phyloP scores from a whole-genome alignment of 768 basidiomycete genomes.

The Trichaptum fuscoviolaceum region DNA sequence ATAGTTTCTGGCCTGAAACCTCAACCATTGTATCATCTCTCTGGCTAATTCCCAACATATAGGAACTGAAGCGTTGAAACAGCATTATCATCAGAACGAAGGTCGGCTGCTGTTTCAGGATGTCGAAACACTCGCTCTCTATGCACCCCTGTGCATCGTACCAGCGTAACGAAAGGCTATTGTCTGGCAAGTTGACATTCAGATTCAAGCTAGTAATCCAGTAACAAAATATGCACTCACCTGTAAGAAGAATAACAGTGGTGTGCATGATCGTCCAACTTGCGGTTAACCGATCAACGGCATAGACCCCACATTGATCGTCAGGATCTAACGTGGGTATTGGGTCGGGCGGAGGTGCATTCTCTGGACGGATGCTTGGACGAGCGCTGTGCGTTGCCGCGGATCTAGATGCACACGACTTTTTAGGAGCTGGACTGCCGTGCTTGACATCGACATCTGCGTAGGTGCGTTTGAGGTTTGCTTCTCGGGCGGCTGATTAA shows the following conservation, averaged over 20 bases:
- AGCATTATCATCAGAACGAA: background rate
- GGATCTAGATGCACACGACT: background rate
- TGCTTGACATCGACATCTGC: background rate
- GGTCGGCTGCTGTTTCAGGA: background rate
- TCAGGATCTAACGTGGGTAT: background rate
- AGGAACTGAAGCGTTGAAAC: too few species aligned
- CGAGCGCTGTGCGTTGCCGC: background rate
- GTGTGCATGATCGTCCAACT: background rate
- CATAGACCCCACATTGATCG: background rate
- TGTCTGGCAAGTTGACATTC: background rate
- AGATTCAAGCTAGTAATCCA: background rate
- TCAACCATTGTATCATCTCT: too few species aligned
- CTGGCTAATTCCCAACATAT: too few species aligned
- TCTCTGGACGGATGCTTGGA: background rate
- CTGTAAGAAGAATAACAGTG: background rate
- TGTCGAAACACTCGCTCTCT: background rate
- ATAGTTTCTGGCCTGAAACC: too few species aligned
- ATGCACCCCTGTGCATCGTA: background rate
- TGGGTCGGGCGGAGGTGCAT: background rate
- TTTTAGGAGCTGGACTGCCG: background rate
- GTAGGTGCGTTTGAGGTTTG: background rate
- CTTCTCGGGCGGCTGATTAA: too few species aligned
- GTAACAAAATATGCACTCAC: background rate
- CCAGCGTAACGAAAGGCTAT: background rate
- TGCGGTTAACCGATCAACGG: background rate